Evolutionary conservation across 768 basidiomycete genomes (phyloP), one percentile per base, ranked within the genome.

Genomic region (Clavulina sp.): DNA sequence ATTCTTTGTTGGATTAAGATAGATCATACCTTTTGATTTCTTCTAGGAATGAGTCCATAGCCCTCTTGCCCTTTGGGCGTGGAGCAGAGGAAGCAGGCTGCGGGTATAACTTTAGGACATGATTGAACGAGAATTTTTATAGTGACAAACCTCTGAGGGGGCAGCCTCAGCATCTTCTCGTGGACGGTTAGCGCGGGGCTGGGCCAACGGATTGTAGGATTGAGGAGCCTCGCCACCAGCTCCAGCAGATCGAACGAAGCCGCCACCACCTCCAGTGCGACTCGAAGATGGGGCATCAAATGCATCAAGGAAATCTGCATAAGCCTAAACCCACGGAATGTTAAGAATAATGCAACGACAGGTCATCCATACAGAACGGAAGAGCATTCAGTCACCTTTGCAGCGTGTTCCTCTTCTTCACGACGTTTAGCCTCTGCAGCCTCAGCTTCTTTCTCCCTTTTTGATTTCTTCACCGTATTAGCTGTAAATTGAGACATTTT

Each of bases 41-140:
- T 60, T 95, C 91, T 48, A 99, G 69, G 63, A 97, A 99, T 1
- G 81, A 66, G 65, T 96, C 92, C 88, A 97, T 97, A 1, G 85
- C 88, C 48, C 93, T 77, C 63, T 88, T 95, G 2, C 95, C 95
- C 63, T 88, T 95, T 0, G 85, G 80, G 62, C 80, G 88, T 1
- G 79, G 74, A 4, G 63, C 68, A 53, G 60, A 61, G 23, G 63
- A 54, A 13, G 69, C 59, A 0, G 75, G 69, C 3, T 80, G 76
- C 57, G n/a, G n/a, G n/a, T n/a, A 56, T 1, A 52, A 51, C 54
- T 54, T 60, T 4, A 56, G 53, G 30, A 57, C 54, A 31, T 52
- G 53, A 29, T 54, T 56, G 50, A 34, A 28, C 7, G 54, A 26
- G 29, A 47, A 24, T n/a, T n/a, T n/a, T n/a, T 28, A 47, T 43